Evolutionary conservation across 1,284 basidiomycete species (phyloP).

Genomic region (Sanghuangporus sanghuang): DNA sequence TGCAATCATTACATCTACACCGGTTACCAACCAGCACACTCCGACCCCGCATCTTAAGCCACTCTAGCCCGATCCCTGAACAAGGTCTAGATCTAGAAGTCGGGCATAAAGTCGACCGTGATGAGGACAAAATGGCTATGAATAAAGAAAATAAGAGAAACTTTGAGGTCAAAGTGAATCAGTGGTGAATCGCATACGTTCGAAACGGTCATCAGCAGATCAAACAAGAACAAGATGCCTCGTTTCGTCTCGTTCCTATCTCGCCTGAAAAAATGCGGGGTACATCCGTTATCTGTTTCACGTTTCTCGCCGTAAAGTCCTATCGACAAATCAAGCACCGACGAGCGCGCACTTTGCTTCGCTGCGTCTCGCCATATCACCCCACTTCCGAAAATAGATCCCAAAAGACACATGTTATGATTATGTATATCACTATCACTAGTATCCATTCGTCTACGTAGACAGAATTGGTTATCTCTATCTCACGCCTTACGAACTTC

Average conservation of each 20-base stretch:
- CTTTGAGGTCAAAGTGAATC: background rate
- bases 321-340: background rate
- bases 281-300: background rate
- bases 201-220: conserved; percentile 3
- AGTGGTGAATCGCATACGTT: background rate
- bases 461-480: conserved; percentile 7
- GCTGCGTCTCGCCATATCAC: background rate
- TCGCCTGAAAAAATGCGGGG: conserved; percentile 15
- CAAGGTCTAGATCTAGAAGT: background rate
- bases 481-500: background rate
- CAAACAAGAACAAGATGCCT: background rate
- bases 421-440: background rate
- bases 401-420: too few relatives aligned
- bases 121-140: background rate
- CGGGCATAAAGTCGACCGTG: background rate
- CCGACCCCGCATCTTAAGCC: background rate
- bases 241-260: conserved; percentile 7
- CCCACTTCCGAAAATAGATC: too few relatives aligned
- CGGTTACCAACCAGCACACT: background rate
- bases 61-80: background rate
- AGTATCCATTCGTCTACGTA: background rate
- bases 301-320: background rate
- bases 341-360: background rate
- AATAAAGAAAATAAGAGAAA: background rate
- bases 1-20: background rate